Percentiles rank a stretch among this genome's conserved stretches.
Conservation (phyloP, 306 rosid species). For the Abrus pulchellus region DNA sequence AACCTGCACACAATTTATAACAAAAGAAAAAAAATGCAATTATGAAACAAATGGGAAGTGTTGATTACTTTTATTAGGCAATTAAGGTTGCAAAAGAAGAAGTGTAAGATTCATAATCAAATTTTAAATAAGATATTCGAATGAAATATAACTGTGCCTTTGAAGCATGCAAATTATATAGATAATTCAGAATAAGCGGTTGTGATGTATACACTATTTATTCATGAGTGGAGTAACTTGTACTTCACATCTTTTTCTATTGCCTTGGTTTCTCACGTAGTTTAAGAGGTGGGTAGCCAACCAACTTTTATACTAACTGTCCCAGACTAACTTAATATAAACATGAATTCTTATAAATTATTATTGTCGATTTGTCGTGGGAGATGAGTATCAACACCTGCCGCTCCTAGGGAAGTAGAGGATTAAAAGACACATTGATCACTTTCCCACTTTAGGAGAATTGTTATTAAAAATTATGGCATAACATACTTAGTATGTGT, state of each 20-base stretch:
- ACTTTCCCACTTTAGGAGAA: not conserved
- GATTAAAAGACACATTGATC: not conserved
- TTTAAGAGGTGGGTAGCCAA: not conserved
- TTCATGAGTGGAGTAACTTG: not conserved
- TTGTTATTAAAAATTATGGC: not conserved
- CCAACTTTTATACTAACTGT: not conserved
- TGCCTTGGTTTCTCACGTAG: not conserved
- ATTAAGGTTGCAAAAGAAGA: not conserved
- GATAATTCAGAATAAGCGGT: not conserved
- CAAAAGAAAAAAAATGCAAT: slow-evolving; percentile 1
- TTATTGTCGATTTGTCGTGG: not conserved
- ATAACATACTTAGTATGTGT: not conserved
- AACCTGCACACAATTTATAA: slow-evolving; percentile 52
- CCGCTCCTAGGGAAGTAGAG: slow-evolving; percentile 19
- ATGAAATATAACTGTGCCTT: not conserved
- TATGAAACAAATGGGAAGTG: slow-evolving; percentile 25
- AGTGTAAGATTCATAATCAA: not conserved
- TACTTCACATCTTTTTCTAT: not conserved
- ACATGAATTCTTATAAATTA: not conserved
- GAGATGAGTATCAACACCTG: not conserved
- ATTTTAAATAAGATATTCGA: not conserved
- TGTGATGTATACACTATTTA: not conserved
- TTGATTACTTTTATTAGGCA: too few species aligned
- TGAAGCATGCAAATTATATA: not conserved
- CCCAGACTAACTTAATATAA: not conserved